Percentiles rank a stretch among this genome's conserved stretches.
These are phyloP conservation scores for Chlorophyllum brunneum DNA, from an alignment of 768 basidiomycete species.

Conservation along the genomic window DNA sequence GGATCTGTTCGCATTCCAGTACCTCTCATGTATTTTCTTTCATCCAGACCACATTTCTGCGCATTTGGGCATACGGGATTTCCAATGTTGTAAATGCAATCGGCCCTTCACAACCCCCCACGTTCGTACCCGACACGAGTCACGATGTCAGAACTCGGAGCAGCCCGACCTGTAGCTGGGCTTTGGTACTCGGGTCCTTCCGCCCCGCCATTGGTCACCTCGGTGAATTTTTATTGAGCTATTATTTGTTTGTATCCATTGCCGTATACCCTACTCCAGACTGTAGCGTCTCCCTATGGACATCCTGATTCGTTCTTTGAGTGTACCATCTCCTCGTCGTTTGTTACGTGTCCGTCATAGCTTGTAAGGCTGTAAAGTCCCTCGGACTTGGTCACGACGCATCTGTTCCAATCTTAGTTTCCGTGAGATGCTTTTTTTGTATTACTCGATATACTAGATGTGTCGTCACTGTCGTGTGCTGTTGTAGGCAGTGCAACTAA, in stretches of 20 bases:
- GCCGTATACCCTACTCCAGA: neutral
- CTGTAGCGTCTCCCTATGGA: neutral
- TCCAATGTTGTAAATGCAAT: conserved; percentile 5
- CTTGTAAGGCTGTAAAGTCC: too few species aligned
- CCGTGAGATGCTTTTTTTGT: too few species aligned
- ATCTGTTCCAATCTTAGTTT: too few species aligned
- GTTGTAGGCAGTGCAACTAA: neutral
- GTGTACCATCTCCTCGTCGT: neutral
- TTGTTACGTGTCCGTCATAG: neutral
- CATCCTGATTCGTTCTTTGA: neutral
- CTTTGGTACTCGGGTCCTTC: too few species aligned
- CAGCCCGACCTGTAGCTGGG: neutral
- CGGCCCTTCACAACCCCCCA: conserved; percentile 13
- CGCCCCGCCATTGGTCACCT: too few species aligned
- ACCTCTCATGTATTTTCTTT: neutral
- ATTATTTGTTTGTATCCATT: neutral
- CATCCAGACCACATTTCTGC: conserved; percentile 3
- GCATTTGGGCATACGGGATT: conserved; percentile 5
- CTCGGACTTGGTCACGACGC: too few species aligned
- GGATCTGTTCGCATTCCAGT: neutral
- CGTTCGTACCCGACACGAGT: conserved; percentile 9
- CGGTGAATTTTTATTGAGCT: neutral
- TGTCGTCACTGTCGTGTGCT: neutral
- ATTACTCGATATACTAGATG: too few species aligned
- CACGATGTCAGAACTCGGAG: neutral